A percentile compares a stretch with the other conserved stretches of the same genome.
phyloP scores from a whole-genome alignment of 192 early-diverging fungal species.

The Obelidium mucronatum region DNA sequence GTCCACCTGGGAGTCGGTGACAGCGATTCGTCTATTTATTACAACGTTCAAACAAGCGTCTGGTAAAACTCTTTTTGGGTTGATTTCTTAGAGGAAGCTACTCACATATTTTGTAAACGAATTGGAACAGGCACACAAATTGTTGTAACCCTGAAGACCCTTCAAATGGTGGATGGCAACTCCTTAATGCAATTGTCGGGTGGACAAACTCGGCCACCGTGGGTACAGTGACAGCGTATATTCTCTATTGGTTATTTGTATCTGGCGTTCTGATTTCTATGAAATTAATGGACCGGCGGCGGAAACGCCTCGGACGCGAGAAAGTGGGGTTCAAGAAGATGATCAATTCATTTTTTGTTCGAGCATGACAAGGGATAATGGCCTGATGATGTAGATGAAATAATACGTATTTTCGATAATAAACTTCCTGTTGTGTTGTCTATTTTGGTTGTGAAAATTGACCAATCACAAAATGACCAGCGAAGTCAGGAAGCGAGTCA shows the following conservation, averaged over 20 bases:
- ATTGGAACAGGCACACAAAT: constrained; percentile 37
- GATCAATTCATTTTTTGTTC: no score
- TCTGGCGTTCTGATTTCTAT: constrained; percentile 56
- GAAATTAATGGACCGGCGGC: constrained; percentile 34
- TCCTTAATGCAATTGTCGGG: constrained; percentile 80
- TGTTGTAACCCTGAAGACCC: constrained; percentile 65
- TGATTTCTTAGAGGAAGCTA: neutral
- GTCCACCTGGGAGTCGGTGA: neutral
- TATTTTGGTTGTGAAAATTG: no score
- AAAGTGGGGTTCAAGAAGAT: constrained; percentile 18
- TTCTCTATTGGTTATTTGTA: constrained; percentile 78
- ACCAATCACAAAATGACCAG: no score
- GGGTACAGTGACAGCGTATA: constrained; percentile 79
- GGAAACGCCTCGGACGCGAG: neutral
- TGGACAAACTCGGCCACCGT: constrained; percentile 80
- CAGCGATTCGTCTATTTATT: constrained; percentile 1
- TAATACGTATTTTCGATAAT: no score
- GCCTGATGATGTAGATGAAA: no score
- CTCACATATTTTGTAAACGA: neutral
- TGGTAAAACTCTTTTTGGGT: constrained; percentile 30
- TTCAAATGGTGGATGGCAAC: constrained; percentile 63
- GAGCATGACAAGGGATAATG: no score
- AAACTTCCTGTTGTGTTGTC: no score
- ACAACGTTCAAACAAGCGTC: constrained; percentile 12
- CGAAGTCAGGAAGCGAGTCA: no score